phyloP scores from a whole-genome alignment of 495 filamentous ascomycete species.

The Hyaloscypha bicolor region DNA sequence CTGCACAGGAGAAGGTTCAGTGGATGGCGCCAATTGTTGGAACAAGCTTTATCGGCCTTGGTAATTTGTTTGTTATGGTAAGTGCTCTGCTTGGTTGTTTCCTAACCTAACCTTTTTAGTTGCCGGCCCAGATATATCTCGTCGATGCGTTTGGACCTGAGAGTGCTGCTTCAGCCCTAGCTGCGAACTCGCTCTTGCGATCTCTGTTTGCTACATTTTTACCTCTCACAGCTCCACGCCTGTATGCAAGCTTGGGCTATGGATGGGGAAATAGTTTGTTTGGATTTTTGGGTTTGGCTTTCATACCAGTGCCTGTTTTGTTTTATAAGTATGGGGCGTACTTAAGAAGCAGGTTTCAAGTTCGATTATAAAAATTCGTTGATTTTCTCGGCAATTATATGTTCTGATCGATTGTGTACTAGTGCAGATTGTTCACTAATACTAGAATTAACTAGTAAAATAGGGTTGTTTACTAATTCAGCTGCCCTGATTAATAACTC shows the following conservation, averaged over 20 bases:
- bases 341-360: not conserved
- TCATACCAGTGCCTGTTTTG: not conserved
- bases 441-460: too few relatives aligned
- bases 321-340: not conserved
- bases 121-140: conserved; percentile 51
- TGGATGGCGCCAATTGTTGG: conserved; percentile 79
- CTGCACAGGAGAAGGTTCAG: conserved; percentile 58
- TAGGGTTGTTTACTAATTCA: too few relatives aligned
- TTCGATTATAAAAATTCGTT: not conserved
- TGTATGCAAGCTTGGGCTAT: conserved; percentile 36
- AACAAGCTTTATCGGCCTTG: conserved; percentile 55
- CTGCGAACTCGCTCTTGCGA: conserved; percentile 36
- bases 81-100: conserved; percentile 52
- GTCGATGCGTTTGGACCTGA: conserved; percentile 26
- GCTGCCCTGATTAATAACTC: too few relatives aligned
- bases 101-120: conserved; percentile 64
- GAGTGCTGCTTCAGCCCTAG: conserved; percentile 57
- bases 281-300: conserved; percentile 7
- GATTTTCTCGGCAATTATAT: too few relatives aligned
- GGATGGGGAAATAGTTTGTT: conserved; percentile 2
- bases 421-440: too few relatives aligned
- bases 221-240: conserved; percentile 33
- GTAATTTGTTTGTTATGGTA: conserved; percentile 29
- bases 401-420: too few relatives aligned
- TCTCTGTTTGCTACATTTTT: conserved; percentile 33